A percentile compares a stretch with the other conserved stretches of the same genome.
These are phyloP conservation scores for Umbelopsis sp. DNA, from an alignment of 192 early-diverging fungal species.

Conservation along the genomic window DNA sequence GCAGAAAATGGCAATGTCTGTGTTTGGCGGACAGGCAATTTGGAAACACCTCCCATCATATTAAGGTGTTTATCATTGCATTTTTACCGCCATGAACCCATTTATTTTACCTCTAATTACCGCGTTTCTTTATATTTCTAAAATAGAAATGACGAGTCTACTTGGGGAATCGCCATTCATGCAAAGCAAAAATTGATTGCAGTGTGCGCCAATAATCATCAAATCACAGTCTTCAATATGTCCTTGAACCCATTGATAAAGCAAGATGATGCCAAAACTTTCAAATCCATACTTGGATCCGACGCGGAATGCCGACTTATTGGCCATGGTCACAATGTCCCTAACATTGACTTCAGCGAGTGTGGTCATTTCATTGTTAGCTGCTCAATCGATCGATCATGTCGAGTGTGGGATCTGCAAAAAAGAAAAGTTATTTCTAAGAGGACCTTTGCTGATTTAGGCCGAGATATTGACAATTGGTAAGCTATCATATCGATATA, in stretches of 20 bases:
- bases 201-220: conserved; percentile 52
- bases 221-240: conserved; percentile 46
- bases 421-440: conserved; percentile 35
- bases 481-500: conserved; percentile 16
- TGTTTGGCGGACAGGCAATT: conserved; percentile 50
- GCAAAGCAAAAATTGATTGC: conserved; percentile 51
- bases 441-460: conserved; percentile 26
- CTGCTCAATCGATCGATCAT: conserved; percentile 54
- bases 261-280: not conserved
- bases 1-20: conserved; percentile 55
- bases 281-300: conserved; percentile 4
- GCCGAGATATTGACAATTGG: conserved; percentile 34
- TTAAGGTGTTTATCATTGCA: conserved; percentile 34
- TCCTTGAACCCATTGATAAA: not conserved
- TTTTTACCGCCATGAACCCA: not conserved
- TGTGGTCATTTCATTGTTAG: conserved; percentile 58
- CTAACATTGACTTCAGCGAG: conserved; percentile 53
- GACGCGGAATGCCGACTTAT: conserved; percentile 34
- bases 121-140: too few species aligned
- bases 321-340: conserved; percentile 67
- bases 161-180: conserved; percentile 66
- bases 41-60: conserved; percentile 41
- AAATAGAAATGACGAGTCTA: conserved; percentile 45
- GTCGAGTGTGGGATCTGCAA: conserved; percentile 51
- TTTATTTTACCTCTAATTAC: not conserved